Evolutionary conservation across 441 rosid species (phyloP).

Genomic region (Gossypium davidsonii): DNA sequence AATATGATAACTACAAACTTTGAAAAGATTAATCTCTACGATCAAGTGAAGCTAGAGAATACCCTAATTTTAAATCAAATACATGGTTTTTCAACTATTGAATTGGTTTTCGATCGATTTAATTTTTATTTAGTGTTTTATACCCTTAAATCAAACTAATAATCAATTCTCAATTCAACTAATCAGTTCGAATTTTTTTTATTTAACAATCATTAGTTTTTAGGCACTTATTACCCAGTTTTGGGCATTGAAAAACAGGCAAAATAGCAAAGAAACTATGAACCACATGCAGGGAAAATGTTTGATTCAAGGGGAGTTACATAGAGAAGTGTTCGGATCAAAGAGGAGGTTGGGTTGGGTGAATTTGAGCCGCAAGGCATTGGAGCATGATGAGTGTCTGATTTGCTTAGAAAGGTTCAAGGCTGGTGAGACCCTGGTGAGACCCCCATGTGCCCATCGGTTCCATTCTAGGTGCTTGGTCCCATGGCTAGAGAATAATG

Average conservation of each 20-base stretch:
- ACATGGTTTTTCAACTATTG: no score
- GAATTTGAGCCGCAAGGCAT: conserved; percentile 43
- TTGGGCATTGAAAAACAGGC: conserved; percentile 28
- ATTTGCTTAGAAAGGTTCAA: conserved; percentile 59
- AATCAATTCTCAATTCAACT: no score
- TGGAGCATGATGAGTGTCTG: conserved; percentile 55
- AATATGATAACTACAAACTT: no score
- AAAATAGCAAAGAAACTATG: conserved; percentile 18
- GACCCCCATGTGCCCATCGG: conserved; percentile 61
- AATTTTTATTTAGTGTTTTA: no score
- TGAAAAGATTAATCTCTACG: no score
- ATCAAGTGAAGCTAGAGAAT: no score
- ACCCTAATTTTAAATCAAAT: no score
- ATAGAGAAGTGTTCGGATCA: conserved; percentile 40
- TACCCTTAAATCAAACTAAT: no score
- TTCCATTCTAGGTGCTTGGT: conserved; percentile 57
- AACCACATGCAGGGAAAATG: conserved; percentile 12
- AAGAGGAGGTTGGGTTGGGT: conserved; percentile 44
- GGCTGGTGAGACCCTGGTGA: conserved; percentile 45
- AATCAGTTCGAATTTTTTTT: no score
- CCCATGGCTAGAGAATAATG: conserved; percentile 59
- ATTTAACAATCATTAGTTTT: background rate
- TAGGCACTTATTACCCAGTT: background rate
- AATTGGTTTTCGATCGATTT: no score
- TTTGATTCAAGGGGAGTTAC: conserved; percentile 22